Conservation (phyloP, 495 filamentous ascomycete genomes). For the Hypoxylon fragiforme region DNA sequence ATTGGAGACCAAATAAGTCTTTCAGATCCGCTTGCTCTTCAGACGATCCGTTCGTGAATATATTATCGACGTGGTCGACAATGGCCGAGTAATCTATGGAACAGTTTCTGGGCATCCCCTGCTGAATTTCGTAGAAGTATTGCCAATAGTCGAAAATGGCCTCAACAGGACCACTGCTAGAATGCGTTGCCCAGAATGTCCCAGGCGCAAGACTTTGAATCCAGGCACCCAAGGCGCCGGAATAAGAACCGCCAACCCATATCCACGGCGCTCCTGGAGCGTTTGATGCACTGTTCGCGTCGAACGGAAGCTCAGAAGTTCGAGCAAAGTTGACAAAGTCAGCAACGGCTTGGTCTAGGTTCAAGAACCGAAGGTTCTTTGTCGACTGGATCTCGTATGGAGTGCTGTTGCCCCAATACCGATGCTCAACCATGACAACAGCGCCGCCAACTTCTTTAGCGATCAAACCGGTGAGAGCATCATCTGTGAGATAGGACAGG, state of each 20-base stretch:
- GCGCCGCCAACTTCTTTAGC: conserved; percentile 58
- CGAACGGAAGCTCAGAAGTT: conserved; percentile 59
- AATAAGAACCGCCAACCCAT: conserved; percentile 63
- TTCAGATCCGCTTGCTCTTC: conserved; percentile 54
- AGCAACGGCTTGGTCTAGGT: conserved; percentile 58
- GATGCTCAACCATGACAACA: conserved; percentile 58
- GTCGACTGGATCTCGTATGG: conserved; percentile 57
- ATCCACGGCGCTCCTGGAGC: conserved; percentile 62
- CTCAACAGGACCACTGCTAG: conserved; percentile 63
- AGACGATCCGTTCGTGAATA: conserved; percentile 45
- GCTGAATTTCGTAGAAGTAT: conserved; percentile 61
- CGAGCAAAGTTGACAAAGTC: conserved; percentile 64
- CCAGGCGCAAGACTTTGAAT: conserved; percentile 56
- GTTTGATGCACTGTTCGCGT: conserved; percentile 52
- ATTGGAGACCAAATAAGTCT: conserved; percentile 57
- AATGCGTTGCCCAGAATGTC: conserved; percentile 67
- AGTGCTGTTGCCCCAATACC: conserved; percentile 57
- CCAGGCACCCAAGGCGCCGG: conserved; percentile 65
- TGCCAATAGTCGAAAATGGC: conserved; percentile 64
- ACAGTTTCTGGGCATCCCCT: conserved; percentile 66
- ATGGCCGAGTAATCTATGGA: conserved; percentile 57
- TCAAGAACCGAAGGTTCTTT: conserved; percentile 62
- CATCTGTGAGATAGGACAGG: conserved; percentile 55
- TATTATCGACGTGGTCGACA: conserved; percentile 57
- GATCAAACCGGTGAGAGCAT: conserved; percentile 50